Evolutionary conservation across 2,329 filamentous ascomycete species (phyloP).

Genomic region (Lasiodiplodia sp.): DNA sequence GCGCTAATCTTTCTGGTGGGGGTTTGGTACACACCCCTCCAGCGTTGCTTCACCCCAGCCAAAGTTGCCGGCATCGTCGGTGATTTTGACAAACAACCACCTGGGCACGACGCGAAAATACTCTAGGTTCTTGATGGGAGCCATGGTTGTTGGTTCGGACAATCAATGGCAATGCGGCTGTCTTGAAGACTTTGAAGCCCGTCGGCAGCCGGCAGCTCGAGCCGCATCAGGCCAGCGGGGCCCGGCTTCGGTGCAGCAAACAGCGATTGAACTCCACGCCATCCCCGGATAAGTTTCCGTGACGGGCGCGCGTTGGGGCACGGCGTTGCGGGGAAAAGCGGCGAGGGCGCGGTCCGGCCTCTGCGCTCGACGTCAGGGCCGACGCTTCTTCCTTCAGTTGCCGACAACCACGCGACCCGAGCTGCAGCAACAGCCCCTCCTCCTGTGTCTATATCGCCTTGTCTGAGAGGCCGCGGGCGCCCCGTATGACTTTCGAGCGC

Average conservation of each 20-base stretch:
- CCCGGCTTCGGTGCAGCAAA: conserved; percentile 19
- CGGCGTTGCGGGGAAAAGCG: conserved; percentile 18
- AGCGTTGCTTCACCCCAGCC: conserved; percentile 80
- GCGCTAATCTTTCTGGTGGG: neutral
- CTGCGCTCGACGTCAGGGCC: neutral
- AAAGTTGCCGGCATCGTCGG: conserved; percentile 67
- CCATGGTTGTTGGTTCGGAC: conserved; percentile 54
- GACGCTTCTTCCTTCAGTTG: conserved; percentile 7
- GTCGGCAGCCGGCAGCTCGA: neutral
- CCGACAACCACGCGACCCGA: neutral
- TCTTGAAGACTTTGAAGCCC: neutral
- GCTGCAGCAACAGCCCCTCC: neutral
- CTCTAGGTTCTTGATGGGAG: conserved; percentile 70
- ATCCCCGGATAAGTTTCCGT: conserved; percentile 23
- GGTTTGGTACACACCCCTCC: conserved; percentile 58
- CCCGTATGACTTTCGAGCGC: conserved; percentile 21
- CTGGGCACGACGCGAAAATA: conserved; percentile 78
- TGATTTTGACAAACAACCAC: conserved; percentile 81
- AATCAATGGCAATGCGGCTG: neutral
- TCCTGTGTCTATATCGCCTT: neutral
- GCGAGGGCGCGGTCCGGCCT: conserved; percentile 12
- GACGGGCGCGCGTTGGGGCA: conserved; percentile 8
- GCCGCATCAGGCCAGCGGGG: conserved; percentile 1
- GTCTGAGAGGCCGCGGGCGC: neutral
- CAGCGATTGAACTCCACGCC: conserved; percentile 16